Evolutionary conservation across 345 rosid species (phyloP).

Genomic region (Eucalyptus rudis): DNA sequence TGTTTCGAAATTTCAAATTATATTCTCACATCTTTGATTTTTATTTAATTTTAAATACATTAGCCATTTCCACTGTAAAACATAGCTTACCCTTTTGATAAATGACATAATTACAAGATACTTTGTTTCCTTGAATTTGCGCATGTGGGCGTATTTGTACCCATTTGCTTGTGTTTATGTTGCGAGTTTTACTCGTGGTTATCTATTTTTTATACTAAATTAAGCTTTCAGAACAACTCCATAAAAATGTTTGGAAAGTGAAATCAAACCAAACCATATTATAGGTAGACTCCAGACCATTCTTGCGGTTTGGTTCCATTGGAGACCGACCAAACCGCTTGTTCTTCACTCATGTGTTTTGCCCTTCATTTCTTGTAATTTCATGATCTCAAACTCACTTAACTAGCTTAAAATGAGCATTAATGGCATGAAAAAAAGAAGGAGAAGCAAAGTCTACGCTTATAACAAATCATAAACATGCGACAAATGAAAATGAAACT

Average conservation of each 20-base stretch:
- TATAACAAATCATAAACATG: neutral
- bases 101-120: neutral
- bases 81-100: neutral
- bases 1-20: neutral
- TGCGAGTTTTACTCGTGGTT: neutral
- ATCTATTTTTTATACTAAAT: neutral
- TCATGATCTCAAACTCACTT: neutral
- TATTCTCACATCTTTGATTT: neutral
- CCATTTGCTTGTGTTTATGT: neutral
- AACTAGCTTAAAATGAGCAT: neutral
- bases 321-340: neutral
- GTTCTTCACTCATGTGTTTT: neutral
- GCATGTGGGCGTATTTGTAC: neutral
- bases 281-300: neutral
- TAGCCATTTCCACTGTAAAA: neutral
- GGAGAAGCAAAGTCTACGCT: neutral
- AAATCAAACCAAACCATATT: neutral
- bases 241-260: neutral
- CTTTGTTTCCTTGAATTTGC: neutral
- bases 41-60: neutral
- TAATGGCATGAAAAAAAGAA: neutral
- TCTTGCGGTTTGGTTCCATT: neutral
- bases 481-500: neutral
- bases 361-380: neutral
- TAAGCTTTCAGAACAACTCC: neutral